Base-by-base conservation (phyloP, 1,284 basidiomycete species). In the Cerioporus squamosus region DNA sequence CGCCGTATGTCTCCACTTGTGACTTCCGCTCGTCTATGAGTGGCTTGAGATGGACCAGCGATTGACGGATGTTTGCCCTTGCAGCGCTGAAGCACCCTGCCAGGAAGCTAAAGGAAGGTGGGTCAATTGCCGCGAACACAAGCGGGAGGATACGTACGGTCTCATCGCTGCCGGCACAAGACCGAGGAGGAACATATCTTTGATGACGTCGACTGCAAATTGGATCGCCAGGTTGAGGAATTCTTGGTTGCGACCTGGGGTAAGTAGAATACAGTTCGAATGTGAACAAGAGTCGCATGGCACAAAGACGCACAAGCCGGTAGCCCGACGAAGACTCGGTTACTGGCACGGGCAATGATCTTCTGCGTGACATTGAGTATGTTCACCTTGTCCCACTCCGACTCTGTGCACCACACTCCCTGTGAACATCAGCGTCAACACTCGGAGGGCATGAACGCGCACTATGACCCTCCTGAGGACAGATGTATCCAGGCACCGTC, bases 11-110 rank as follows among this genome's bases (percentile, higher is more conserved):
- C 5, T 66, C 60, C 36, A 75, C 58, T 36, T 62, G 64, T 14
- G 61, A 64, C 33, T 66, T 62, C 4, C 79, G 75, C 45, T 79
- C 74, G 23, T 75, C 68, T 4, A 80, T 46, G 5, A 59, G 20
- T 5, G 62, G 61, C 17, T 44, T 29, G 17, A 66, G 33, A 44
- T 58, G 48, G 6, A 18, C 36, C 0, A 49, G 38, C 5, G 49
- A 61, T 3, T 31, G 20, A 15, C 36, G 29, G 3, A 61, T 29
- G 18, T 31, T 36, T 14, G 5, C 5, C 15, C 33, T 36, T 17
- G 33, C 33, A 36, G 33, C 33, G 33, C 33, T 36, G 33, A 36
- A 36, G 14, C 33, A 36, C 33, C 14, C 14, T 36, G 33, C 12
- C 15, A 36, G 33, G 33, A 36, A 36, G 8, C 33, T 36, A 14